Evolutionary conservation across 306 rosid genomes (phyloP).

Genomic region (Vicia sativa): DNA sequence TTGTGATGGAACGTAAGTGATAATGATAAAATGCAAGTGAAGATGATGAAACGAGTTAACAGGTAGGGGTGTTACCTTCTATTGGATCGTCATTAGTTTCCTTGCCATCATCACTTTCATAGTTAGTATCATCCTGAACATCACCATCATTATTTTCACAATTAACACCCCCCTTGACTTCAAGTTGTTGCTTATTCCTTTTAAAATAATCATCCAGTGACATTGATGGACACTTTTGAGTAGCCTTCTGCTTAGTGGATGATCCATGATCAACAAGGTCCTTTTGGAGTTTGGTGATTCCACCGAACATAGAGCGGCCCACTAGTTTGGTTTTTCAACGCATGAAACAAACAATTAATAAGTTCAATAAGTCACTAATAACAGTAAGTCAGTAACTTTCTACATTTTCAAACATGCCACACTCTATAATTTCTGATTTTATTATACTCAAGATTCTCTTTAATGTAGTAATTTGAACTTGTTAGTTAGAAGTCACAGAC

Average conservation of each 20-base stretch:
- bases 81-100: background rate
- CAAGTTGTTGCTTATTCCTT: background rate
- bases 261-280: conserved; percentile 1
- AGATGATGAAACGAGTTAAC: background rate
- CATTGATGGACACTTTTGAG: background rate
- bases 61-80: background rate
- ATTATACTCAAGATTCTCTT: background rate
- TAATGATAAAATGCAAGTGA: background rate
- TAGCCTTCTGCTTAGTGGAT: background rate
- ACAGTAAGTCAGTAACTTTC: background rate
- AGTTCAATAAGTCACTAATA: background rate
- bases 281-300: conserved; percentile 43
- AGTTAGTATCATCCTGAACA: conserved; percentile 4
- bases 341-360: conserved; percentile 26
- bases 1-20: conserved; percentile 18
- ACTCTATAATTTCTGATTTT: background rate
- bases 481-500: conserved; percentile 50
- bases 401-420: background rate
- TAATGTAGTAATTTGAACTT: conserved; percentile 10
- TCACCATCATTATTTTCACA: background rate
- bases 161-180: background rate
- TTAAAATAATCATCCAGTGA: conserved; percentile 2
- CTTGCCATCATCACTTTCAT: background rate
- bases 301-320: conserved; percentile 63
- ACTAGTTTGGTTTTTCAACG: conserved; percentile 48